A percentile compares a stretch with the other conserved stretches of the same genome.
phyloP scores from a whole-genome alignment of 148 eudicot genomes.

The Pharnaceum exiguum region DNA sequence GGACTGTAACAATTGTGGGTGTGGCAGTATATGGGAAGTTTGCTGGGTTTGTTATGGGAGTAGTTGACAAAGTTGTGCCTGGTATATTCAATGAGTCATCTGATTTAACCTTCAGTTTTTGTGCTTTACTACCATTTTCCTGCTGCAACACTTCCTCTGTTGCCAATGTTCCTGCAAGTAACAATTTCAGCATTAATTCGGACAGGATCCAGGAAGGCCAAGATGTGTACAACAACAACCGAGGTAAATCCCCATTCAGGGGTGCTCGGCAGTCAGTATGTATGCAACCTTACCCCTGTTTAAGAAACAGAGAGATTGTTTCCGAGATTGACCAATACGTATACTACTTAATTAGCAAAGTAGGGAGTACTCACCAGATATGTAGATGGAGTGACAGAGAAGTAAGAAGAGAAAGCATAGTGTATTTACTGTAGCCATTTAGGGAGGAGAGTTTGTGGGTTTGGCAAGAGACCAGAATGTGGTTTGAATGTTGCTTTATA shows the following conservation, averaged over 20 bases:
- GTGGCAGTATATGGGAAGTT: slow-evolving; percentile 32
- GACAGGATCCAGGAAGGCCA: slow-evolving; percentile 4
- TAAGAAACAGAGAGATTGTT: too few relatives aligned
- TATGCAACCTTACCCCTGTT: slow-evolving; percentile 13
- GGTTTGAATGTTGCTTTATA: slow-evolving; percentile 17
- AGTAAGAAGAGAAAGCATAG: slow-evolving; percentile 28
- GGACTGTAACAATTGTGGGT: slow-evolving; percentile 48
- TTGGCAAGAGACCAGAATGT: slow-evolving; percentile 12
- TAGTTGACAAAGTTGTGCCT: slow-evolving; percentile 9
- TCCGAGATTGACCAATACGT: background rate
- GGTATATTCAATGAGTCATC: slow-evolving; percentile 44
- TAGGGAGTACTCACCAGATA: slow-evolving; percentile 39
- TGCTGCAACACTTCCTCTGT: background rate
- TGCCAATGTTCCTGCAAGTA: slow-evolving; percentile 21
- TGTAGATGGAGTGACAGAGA: slow-evolving; percentile 30
- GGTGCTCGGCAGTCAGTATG: background rate
- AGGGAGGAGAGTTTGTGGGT: slow-evolving; percentile 18
- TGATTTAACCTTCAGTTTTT: slow-evolving; percentile 14
- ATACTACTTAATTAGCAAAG: background rate
- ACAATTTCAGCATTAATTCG: background rate
- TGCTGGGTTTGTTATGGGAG: slow-evolving; percentile 41
- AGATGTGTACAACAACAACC: background rate
- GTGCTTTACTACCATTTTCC: slow-evolving; percentile 20
- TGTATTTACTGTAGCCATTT: slow-evolving; percentile 41
- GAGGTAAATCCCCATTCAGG: background rate